These are phyloP conservation scores for Apiospora marii DNA, from an alignment of 2,329 filamentous ascomycete species.

Conservation along the genomic window DNA sequence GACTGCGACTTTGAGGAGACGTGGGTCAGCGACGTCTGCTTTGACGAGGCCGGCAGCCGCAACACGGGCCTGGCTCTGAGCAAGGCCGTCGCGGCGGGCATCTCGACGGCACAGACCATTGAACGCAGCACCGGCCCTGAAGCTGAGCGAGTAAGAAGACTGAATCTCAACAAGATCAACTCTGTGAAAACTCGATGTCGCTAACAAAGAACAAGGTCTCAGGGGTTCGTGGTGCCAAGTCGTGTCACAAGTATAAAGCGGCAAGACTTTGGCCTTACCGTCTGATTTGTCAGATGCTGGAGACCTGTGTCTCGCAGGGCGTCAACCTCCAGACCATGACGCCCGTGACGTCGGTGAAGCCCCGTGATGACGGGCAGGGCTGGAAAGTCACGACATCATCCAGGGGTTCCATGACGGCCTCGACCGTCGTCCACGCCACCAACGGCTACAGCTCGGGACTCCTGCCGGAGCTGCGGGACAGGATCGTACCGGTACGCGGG, in stretches of 20 bases:
- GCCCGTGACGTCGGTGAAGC: constrained; percentile 7
- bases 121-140: constrained; percentile 23
- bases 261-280: constrained; percentile 26
- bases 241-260: constrained; percentile 21
- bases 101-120: constrained; percentile 1
- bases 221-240: constrained; percentile 26
- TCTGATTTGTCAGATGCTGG: constrained; percentile 24
- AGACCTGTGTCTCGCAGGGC: constrained; percentile 9
- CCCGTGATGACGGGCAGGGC: neutral
- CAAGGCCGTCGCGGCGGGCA: constrained; percentile 3
- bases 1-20: constrained; percentile 28
- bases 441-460: constrained; percentile 28
- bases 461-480: constrained; percentile 24
- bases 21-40: constrained; percentile 24
- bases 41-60: constrained; percentile 24
- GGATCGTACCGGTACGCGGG: constrained; percentile 27
- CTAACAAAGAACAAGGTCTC: constrained; percentile 24
- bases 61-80: constrained; percentile 9
- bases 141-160: neutral
- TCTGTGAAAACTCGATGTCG: neutral
- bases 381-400: constrained; percentile 10
- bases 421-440: constrained; percentile 26
- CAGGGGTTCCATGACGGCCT: constrained; percentile 22
- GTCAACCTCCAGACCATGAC: constrained; percentile 28
- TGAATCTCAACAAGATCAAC: neutral